phyloP scores from a whole-genome alignment of 768 basidiomycete species.

The Boletus insuetus region DNA sequence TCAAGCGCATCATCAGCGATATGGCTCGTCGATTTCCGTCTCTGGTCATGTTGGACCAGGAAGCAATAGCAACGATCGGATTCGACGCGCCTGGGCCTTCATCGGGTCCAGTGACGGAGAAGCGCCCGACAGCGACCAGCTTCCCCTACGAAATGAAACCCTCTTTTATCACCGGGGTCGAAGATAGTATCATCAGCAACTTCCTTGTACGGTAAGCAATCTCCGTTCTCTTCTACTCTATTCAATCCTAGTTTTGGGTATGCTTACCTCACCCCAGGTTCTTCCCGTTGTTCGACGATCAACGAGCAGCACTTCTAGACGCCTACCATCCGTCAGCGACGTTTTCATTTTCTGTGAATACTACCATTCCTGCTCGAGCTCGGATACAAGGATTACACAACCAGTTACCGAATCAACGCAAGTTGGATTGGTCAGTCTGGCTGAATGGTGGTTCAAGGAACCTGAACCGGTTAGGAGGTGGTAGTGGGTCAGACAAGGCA shows the following conservation, averaged over 20 bases:
- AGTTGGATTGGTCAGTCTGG: slow-evolving; percentile 78
- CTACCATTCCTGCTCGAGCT: slow-evolving; percentile 74
- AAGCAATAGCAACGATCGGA: slow-evolving; percentile 70
- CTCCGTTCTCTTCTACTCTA: neutral
- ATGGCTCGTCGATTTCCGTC: slow-evolving; percentile 78
- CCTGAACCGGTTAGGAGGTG: slow-evolving; percentile 61
- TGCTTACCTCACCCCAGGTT: slow-evolving; percentile 47
- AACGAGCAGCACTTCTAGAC: slow-evolving; percentile 61
- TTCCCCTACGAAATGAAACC: slow-evolving; percentile 77
- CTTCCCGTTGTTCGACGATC: slow-evolving; percentile 80
- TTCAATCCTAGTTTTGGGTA: slow-evolving; percentile 10
- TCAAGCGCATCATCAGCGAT: slow-evolving; percentile 49
- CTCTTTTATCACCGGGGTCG: slow-evolving; percentile 74
- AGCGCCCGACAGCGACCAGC: slow-evolving; percentile 57
- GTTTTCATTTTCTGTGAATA: slow-evolving; percentile 87
- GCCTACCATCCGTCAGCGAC: slow-evolving; percentile 87
- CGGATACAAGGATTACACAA: slow-evolving; percentile 66
- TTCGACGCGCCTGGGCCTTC: slow-evolving; percentile 71
- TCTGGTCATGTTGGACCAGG: slow-evolving; percentile 80
- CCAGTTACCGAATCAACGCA: slow-evolving; percentile 78
- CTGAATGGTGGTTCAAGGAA: slow-evolving; percentile 69
- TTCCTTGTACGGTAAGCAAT: slow-evolving; percentile 72
- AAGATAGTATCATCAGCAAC: slow-evolving; percentile 61
- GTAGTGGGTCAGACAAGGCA: slow-evolving; percentile 58
- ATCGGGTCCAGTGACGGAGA: slow-evolving; percentile 34